phyloP scores from a whole-genome alignment of 2,329 filamentous ascomycete genomes.

The Rhynchosporium agropyri region DNA sequence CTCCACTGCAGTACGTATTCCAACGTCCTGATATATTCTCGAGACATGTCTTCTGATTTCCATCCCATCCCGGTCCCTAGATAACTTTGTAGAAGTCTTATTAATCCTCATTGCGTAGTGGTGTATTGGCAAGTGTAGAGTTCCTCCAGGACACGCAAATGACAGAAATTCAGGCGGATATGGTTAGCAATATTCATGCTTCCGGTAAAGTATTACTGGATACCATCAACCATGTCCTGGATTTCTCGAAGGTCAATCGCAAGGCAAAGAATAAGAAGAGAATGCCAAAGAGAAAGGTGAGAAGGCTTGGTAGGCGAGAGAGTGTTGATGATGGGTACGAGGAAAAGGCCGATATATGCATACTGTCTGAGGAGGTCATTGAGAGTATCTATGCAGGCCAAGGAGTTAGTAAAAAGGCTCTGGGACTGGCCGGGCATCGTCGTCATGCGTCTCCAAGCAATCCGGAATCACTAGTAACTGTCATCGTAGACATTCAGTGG shows the following conservation, averaged over 20 bases:
- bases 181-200: slow-evolving; percentile 53
- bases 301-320: slow-evolving; percentile 22
- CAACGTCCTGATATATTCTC: too few species aligned
- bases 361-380: slow-evolving; percentile 41
- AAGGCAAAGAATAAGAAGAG: slow-evolving; percentile 34
- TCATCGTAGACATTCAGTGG: slow-evolving; percentile 56
- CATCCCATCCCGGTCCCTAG: too few species aligned
- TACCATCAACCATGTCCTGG: slow-evolving; percentile 55
- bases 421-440: slow-evolving; percentile 32
- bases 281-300: slow-evolving; percentile 27
- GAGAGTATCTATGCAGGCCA: slow-evolving; percentile 40
- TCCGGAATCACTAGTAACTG: slow-evolving; percentile 42
- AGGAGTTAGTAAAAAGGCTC: slow-evolving; percentile 33
- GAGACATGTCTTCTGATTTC: too few species aligned
- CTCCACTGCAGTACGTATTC: slow-evolving; percentile 52
- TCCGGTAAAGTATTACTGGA: slow-evolving; percentile 56
- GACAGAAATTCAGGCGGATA: slow-evolving; percentile 50
- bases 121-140: slow-evolving; percentile 58
- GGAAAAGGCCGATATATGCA: slow-evolving; percentile 36
- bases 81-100: too few species aligned
- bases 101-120: slow-evolving; percentile 34
- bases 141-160: slow-evolving; percentile 56
- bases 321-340: slow-evolving; percentile 28
- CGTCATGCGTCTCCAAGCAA: slow-evolving; percentile 24
- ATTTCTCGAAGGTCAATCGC: slow-evolving; percentile 58